Percentiles rank a stretch among this genome's conserved stretches.
Evolutionary conservation across 345 rosid species (phyloP).

Genomic region (Aurinia saxatilis): DNA sequence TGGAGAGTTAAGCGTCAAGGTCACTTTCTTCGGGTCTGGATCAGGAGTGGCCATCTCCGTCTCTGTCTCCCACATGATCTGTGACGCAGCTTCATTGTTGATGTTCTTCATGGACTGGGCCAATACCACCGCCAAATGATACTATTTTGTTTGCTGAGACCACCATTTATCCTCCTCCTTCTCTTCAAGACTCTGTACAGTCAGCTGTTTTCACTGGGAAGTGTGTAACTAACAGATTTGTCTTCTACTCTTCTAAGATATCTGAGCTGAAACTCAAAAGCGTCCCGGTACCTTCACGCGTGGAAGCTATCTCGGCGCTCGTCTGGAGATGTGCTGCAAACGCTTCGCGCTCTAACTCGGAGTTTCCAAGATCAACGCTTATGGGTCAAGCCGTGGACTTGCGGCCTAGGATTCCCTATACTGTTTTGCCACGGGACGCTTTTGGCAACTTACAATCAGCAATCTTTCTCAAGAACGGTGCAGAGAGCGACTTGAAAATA

Average conservation of each 20-base stretch:
- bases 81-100: constrained; percentile 32
- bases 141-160: too few relatives aligned
- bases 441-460: constrained; percentile 16
- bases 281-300: constrained; percentile 6
- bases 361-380: neutral
- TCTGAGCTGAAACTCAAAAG: too few relatives aligned
- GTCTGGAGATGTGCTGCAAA: constrained; percentile 12
- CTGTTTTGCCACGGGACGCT: neutral
- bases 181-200: too few relatives aligned
- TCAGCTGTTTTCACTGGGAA: too few relatives aligned
- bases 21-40: too few relatives aligned
- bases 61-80: constrained; percentile 33
- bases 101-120: constrained; percentile 14
- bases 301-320: constrained; percentile 17
- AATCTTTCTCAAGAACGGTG: too few relatives aligned
- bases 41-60: constrained; percentile 22
- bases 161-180: too few relatives aligned
- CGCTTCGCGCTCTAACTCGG: neutral
- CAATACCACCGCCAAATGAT: neutral
- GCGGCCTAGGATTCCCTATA: constrained; percentile 13
- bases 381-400: constrained; percentile 26
- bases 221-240: too few relatives aligned
- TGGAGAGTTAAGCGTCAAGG: neutral
- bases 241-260: too few relatives aligned
- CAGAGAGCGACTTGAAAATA: neutral